A percentile compares a stretch with the other conserved stretches of the same genome.
Conservation (phyloP, 1,284 basidiomycete species). For the Laetiporus sulphureus region DNA sequence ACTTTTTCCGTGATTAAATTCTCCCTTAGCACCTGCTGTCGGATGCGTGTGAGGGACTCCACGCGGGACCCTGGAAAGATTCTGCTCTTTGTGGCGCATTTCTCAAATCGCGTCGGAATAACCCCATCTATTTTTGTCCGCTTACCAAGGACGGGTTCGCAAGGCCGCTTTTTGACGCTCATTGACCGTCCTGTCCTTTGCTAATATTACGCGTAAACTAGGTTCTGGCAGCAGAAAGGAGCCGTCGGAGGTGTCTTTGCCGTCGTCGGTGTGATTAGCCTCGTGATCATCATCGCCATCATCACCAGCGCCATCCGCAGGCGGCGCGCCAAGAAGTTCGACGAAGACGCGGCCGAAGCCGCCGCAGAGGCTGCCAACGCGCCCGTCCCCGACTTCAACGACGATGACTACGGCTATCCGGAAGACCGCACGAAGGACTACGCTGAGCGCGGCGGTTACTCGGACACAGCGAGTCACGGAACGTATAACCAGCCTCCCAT, state of each 20-base stretch:
- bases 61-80: too few species aligned
- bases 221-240: constrained; percentile 66
- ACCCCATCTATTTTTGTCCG: background rate
- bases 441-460: constrained; percentile 35
- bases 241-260: constrained; percentile 66
- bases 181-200: too few species aligned
- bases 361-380: constrained; percentile 29
- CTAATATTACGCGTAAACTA: constrained; percentile 16
- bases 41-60: background rate
- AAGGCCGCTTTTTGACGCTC: background rate
- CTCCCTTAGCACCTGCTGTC: background rate
- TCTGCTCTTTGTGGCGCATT: background rate
- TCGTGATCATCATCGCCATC: constrained; percentile 46
- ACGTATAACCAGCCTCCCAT: constrained; percentile 50
- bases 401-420: constrained; percentile 35
- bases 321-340: constrained; percentile 55
- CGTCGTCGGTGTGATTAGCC: constrained; percentile 54
- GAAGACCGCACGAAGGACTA: constrained; percentile 18
- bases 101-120: background rate
- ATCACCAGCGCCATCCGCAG: constrained; percentile 50
- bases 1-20: too few species aligned
- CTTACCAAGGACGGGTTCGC: background rate
- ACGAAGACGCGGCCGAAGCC: constrained; percentile 62
- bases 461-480: constrained; percentile 55
- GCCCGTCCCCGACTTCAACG: constrained; percentile 44